Conservation (phyloP, 2,329 filamentous ascomycete species). For the Colletotrichum caudatum region DNA sequence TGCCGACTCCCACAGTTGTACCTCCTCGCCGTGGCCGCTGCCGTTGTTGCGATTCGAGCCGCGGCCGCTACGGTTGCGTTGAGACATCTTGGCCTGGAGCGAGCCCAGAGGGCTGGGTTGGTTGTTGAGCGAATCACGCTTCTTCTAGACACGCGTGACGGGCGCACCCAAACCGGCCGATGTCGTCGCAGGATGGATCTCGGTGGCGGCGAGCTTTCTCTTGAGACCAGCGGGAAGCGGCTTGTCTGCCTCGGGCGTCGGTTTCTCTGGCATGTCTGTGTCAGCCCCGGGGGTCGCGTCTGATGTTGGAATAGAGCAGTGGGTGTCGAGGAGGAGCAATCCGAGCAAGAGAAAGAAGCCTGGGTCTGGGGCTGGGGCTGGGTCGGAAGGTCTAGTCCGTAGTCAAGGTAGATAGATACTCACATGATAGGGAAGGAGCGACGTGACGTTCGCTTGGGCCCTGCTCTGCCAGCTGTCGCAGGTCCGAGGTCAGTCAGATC, state of each 20-base stretch:
- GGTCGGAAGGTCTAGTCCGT: neutral
- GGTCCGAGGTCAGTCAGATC: neutral
- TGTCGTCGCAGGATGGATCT: neutral
- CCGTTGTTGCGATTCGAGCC: constrained; percentile 59
- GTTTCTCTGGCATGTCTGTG: constrained; percentile 11
- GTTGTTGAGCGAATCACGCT: constrained; percentile 4
- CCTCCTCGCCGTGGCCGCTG: constrained; percentile 58
- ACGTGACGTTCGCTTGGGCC: neutral
- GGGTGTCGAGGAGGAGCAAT: neutral
- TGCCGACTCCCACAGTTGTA: constrained; percentile 57
- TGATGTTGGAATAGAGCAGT: neutral
- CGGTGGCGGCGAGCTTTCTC: neutral
- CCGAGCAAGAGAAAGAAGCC: too few species aligned
- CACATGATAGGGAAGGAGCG: constrained; percentile 19
- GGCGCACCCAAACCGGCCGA: neutral
- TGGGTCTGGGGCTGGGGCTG: neutral
- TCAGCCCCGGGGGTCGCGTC: constrained; percentile 3
- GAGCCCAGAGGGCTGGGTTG: constrained; percentile 17
- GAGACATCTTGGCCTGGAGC: constrained; percentile 52
- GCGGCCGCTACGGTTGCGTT: constrained; percentile 59
- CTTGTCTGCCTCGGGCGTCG: neutral
- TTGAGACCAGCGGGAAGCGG: neutral
- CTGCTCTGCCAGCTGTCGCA: constrained; percentile 16
- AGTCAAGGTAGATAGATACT: neutral
- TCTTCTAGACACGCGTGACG: constrained; percentile 25